Conservation (phyloP, 192 early-diverging fungal genomes). For the Coemansia sp. region DNA sequence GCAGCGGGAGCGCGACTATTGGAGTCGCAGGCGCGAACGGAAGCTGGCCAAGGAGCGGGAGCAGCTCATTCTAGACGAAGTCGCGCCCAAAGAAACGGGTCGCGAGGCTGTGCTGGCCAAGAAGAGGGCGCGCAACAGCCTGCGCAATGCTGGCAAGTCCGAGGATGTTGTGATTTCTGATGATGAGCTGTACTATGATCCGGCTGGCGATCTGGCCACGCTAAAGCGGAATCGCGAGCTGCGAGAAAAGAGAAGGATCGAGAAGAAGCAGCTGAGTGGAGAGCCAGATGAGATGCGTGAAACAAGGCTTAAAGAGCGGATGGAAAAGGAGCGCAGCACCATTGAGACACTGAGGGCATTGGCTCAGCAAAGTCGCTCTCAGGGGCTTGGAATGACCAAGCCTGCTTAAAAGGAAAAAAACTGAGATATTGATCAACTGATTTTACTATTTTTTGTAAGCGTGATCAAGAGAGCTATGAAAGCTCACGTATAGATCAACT, state of each 20-base stretch:
- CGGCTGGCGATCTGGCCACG: slow-evolving; percentile 41
- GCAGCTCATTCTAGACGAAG: slow-evolving; percentile 46
- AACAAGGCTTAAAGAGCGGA: slow-evolving; percentile 44
- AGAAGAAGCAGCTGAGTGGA: slow-evolving; percentile 10
- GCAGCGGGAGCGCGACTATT: slow-evolving; percentile 24
- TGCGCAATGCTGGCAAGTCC: slow-evolving; percentile 25
- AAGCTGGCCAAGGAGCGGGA: slow-evolving; percentile 28
- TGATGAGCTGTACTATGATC: slow-evolving; percentile 45
- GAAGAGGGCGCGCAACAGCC: slow-evolving; percentile 22
- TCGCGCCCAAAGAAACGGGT: slow-evolving; percentile 51
- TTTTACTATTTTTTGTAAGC: too few species aligned
- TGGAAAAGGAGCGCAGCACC: slow-evolving; percentile 69
- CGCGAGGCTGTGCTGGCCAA: slow-evolving; percentile 43
- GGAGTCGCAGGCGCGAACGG: slow-evolving; percentile 25
- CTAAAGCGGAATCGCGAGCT: slow-evolving; percentile 42
- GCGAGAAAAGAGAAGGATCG: slow-evolving; percentile 27
- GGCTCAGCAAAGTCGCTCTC: slow-evolving; percentile 57
- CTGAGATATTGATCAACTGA: too few species aligned
- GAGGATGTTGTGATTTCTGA: slow-evolving; percentile 32
- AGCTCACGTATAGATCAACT: too few species aligned
- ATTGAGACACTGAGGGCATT: slow-evolving; percentile 67
- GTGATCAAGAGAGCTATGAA: too few species aligned
- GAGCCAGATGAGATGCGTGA: slow-evolving; percentile 24
- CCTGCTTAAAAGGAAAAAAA: not conserved
- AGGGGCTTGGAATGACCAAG: slow-evolving; percentile 32